phyloP scores from a whole-genome alignment of 169 alveolate species.

The Plasmodium chabaudi region DNA sequence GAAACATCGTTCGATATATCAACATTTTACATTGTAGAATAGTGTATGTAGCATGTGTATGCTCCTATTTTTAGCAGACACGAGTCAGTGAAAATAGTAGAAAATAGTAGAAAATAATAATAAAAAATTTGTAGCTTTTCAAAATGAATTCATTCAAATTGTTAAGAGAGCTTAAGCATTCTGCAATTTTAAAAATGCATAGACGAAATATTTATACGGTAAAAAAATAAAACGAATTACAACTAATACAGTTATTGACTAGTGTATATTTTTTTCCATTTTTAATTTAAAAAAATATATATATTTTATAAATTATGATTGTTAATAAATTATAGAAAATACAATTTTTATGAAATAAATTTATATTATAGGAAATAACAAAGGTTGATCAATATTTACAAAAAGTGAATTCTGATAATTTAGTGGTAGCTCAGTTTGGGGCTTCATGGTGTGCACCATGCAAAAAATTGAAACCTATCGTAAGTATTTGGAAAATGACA shows the following conservation, averaged over 20 bases:
- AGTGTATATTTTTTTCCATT: background rate
- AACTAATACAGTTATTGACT: no score
- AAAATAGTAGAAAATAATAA: no score
- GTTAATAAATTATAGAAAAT: constrained; percentile 35
- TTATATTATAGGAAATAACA: constrained; percentile 59
- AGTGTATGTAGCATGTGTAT: no score
- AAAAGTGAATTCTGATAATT: constrained; percentile 72
- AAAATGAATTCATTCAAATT: constrained; percentile 1
- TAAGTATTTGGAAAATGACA: constrained; percentile 10
- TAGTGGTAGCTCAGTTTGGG: constrained; percentile 84
- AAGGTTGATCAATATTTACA: constrained; percentile 81
- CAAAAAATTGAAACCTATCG: constrained; percentile 83
- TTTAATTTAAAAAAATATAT: background rate
- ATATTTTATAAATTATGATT: background rate
- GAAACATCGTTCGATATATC: no score
- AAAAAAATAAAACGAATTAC: background rate
- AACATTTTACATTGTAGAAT: no score
- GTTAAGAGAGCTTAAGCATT: background rate
- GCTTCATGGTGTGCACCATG: constrained; percentile 90
- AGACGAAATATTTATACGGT: constrained; percentile 4
- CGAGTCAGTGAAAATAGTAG: no score
- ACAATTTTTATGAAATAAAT: background rate
- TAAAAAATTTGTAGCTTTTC: no score
- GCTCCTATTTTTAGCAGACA: no score
- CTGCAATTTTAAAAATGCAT: background rate